phyloP scores from a whole-genome alignment of 306 rosid species.

The Pterocarpus macrocarpus region DNA sequence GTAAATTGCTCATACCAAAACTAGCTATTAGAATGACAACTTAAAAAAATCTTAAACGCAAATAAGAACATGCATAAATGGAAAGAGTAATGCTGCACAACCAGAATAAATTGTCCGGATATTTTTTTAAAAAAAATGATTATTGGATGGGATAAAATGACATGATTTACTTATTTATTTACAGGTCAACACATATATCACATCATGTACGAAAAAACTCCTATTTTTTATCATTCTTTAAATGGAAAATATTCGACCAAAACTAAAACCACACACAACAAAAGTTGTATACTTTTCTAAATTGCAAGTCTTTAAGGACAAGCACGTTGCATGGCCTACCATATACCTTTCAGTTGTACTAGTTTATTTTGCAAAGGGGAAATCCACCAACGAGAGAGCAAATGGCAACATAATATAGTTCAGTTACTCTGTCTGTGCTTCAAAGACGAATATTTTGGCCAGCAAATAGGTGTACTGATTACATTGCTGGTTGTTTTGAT shows the following conservation, averaged over 20 bases:
- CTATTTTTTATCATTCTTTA: no score
- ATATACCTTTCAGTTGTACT: not conserved
- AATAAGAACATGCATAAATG: not conserved
- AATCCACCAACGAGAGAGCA: not conserved
- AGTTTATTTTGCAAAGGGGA: not conserved
- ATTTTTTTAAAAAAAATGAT: no score
- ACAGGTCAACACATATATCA: no score
- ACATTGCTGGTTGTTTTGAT: not conserved
- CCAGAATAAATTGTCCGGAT: no score
- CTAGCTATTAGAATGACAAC: not conserved
- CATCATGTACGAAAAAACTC: no score
- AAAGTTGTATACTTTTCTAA: not conserved
- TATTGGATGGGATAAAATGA: no score
- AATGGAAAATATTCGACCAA: not conserved
- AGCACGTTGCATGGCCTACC: slow-evolving; percentile 16
- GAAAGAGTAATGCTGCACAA: not conserved
- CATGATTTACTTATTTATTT: no score
- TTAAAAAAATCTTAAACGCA: not conserved
- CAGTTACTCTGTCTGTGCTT: not conserved
- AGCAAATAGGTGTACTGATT: not conserved
- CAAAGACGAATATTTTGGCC: no score
- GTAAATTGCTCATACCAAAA: not conserved
- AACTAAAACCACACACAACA: not conserved
- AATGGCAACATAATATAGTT: not conserved
- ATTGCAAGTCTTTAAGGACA: not conserved